A percentile compares a stretch with the other conserved stretches of the same genome.
These are phyloP conservation scores for Tothia fuscella DNA, from an alignment of 2,329 filamentous ascomycete species.

Conservation along the genomic window DNA sequence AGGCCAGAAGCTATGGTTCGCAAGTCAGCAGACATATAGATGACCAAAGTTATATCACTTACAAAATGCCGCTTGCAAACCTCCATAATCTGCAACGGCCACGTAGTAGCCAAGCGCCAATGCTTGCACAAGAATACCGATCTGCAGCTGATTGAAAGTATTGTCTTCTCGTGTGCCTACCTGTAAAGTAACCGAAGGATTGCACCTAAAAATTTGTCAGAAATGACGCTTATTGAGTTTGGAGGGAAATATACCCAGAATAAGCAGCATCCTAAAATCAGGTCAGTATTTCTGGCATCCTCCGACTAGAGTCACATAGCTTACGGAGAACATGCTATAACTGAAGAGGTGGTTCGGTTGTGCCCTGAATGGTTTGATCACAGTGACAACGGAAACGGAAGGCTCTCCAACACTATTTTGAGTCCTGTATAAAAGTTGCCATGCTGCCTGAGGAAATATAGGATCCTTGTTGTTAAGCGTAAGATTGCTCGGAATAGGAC, in stretches of 20 bases:
- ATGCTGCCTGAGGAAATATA: constrained; percentile 5
- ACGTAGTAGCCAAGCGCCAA: constrained; percentile 6
- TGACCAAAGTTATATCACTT: too few relatives aligned
- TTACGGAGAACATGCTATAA: constrained; percentile 7
- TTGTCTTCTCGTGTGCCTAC: constrained; percentile 6
- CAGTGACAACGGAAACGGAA: constrained; percentile 7
- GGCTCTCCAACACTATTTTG: constrained; percentile 10
- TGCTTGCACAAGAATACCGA: constrained; percentile 1
- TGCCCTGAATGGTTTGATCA: constrained; percentile 5
- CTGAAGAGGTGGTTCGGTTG: constrained; percentile 7
- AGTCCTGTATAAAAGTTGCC: constrained; percentile 9
- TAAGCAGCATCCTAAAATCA: constrained; percentile 3
- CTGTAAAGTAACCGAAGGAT: constrained; percentile 8
- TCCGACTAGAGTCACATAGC: background rate
- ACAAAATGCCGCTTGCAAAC: constrained; percentile 6
- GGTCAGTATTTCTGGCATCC: background rate
- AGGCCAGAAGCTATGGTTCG: background rate
- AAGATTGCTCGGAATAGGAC: constrained; percentile 1
- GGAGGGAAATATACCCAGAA: background rate
- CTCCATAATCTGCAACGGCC: constrained; percentile 5
- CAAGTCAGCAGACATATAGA: background rate
- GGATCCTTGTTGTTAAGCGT: constrained; percentile 8
- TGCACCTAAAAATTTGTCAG: background rate
- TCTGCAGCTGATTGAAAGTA: constrained; percentile 6
- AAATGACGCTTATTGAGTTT: background rate